Evolutionary conservation across 139 green algal genomes (phyloP), one percentile per base, ranked within the genome.

Genomic region (Astrephomene gubernaculifera): DNA sequence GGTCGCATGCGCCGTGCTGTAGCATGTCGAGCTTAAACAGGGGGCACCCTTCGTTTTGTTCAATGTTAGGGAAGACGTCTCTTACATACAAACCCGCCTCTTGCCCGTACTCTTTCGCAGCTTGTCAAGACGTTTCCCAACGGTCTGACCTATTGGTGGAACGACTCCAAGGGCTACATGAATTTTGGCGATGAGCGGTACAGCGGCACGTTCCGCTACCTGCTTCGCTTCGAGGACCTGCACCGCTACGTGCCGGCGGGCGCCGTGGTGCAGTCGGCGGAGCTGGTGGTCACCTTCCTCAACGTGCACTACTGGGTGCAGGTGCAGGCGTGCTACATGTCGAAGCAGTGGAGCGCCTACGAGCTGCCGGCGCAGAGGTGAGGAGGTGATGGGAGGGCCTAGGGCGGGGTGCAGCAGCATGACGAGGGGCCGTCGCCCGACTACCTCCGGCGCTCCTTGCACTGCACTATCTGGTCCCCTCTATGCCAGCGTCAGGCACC

Each of bases 201-300:
- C 21, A 57, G 8, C 38, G 43, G 38, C 24, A 24, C n/a, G 38
- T 82, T 31, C 25, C 75, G 75, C 4, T 29, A 27, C 12, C 75
- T 82, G 57, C 75, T 82, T 8, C 75, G 75, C n/a, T 82, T 82
- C 57, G 75, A 71, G 17, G n/a, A 60, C 31, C 36, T 38, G 27
- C 75, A 82, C 75, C 54, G 75, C 75, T 71, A 71, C 75, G 39
- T 82, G 54, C 75, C 75, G 10, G 9, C 57, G 57, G 57, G 36
- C 9, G 75, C 53, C 4, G 75, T 82, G 57, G 75, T 82, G 75
- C 38, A 71, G 57, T 27, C 38, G 24, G 75, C 75, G 25, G 75
- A 71, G 75, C 75, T 82, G 38, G 31, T 38, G 1, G 54, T 82
- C 75, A 82, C 75, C 19, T 69, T 82, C 21, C 38, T 71, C 22